Evolutionary conservation across 768 basidiomycete species (phyloP).

Genomic region (Collybia nuda): DNA sequence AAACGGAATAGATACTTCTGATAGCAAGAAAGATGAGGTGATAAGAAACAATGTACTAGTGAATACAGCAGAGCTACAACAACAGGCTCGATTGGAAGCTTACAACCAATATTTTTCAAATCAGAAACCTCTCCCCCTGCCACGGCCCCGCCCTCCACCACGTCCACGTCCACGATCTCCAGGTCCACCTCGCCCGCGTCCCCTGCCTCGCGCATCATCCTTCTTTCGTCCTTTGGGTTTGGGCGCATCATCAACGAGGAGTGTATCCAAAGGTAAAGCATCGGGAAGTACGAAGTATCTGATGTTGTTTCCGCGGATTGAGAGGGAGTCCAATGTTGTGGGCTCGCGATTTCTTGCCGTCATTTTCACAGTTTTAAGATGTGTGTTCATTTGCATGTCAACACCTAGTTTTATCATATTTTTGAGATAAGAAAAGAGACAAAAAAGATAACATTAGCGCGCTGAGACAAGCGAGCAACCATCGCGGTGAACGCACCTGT

Average conservation of each 20-base stretch:
- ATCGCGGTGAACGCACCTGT: constrained; percentile 61
- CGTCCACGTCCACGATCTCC: constrained; percentile 55
- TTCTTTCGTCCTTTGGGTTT: constrained; percentile 94
- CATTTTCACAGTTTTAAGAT: constrained; percentile 97
- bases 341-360: constrained; percentile 91
- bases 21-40: not conserved
- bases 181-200: constrained; percentile 46
- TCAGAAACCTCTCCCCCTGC: constrained; percentile 31
- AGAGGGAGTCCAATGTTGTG: constrained; percentile 81
- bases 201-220: constrained; percentile 74
- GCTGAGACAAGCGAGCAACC: not conserved
- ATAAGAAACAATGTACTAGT: not conserved
- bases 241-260: constrained; percentile 96
- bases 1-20: not conserved
- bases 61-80: constrained; percentile 3
- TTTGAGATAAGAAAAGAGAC: not conserved
- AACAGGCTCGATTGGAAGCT: not conserved
- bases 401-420: constrained; percentile 60
- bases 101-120: not conserved
- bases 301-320: constrained; percentile 95
- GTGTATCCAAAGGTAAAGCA: constrained; percentile 92
- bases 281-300: constrained; percentile 98
- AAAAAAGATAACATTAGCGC: not conserved
- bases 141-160: constrained; percentile 42
- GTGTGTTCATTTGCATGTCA: constrained; percentile 99